A percentile compares a stretch with the other conserved stretches of the same genome.
Evolutionary conservation across 192 early-diverging fungal genomes (phyloP).

Genomic region (Coemansia sp.): DNA sequence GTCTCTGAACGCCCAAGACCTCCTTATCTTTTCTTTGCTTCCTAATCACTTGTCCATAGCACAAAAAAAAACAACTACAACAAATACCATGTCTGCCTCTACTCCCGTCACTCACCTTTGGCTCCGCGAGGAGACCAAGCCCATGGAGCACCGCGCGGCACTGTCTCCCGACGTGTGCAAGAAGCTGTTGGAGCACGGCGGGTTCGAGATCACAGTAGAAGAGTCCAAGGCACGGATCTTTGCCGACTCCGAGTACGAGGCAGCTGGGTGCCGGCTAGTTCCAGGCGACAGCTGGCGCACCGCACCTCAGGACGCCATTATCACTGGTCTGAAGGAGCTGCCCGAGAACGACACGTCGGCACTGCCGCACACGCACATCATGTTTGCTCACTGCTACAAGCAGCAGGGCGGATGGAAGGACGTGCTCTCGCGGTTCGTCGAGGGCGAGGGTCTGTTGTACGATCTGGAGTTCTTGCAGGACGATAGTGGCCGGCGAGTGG

Average conservation of each 20-base stretch:
- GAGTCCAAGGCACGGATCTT: slow-evolving; percentile 81
- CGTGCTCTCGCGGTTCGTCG: slow-evolving; percentile 79
- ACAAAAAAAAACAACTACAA: neutral
- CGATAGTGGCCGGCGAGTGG: slow-evolving; percentile 82
- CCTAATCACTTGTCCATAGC: neutral
- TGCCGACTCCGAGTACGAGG: slow-evolving; percentile 83
- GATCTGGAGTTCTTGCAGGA: slow-evolving; percentile 96
- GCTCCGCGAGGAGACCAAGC: slow-evolving; percentile 98
- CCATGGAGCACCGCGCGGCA: slow-evolving; percentile 91
- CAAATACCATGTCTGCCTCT: slow-evolving; percentile 12
- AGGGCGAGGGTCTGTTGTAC: slow-evolving; percentile 82
- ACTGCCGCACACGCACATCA: slow-evolving; percentile 91
- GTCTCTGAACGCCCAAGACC: neutral
- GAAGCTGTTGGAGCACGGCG: slow-evolving; percentile 69
- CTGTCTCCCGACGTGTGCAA: slow-evolving; percentile 85
- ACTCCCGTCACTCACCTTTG: slow-evolving; percentile 66
- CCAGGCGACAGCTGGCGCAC: slow-evolving; percentile 78
- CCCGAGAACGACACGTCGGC: slow-evolving; percentile 91
- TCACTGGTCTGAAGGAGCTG: slow-evolving; percentile 96
- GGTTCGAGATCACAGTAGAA: slow-evolving; percentile 90
- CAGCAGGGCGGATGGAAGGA: slow-evolving; percentile 93
- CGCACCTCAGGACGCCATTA: slow-evolving; percentile 89
- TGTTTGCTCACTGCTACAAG: slow-evolving; percentile 99
- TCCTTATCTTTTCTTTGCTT: slow-evolving; percentile 10
- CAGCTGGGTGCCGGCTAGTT: slow-evolving; percentile 79